Evolutionary conservation across 2,329 filamentous ascomycete species (phyloP), one percentile per base, ranked within the genome.

Genomic region (Chaetothyriales sp.): DNA sequence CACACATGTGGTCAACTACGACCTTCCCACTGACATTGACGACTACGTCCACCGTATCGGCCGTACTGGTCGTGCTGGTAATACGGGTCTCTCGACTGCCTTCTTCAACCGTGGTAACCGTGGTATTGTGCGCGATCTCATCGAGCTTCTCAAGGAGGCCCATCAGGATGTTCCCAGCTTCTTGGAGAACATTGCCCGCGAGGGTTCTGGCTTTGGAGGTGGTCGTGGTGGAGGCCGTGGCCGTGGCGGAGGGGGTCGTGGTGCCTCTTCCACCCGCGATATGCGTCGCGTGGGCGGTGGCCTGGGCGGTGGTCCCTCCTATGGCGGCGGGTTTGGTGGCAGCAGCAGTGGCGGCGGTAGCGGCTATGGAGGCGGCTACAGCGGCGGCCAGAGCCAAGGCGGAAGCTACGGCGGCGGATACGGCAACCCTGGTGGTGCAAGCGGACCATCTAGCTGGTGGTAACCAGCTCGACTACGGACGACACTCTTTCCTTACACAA

Each of bases 41-140:
- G 92, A 96, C 71, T 98, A 98, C 62, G 92, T 98, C 53, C 92
- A 98, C 72, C 86, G 92, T 69, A 98, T 98, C 64, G 92, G 92
- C 83, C 92, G 92, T 90, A 98, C 92, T 59, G 92, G 92, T 66
- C 92, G 92, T 87, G 92, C 92, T 59, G 92, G 92, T 70, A 98
- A 98, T 77, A 96, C 90, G 63, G 92, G 92, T 83, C 83, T 95
- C 60, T 86, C 92, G 5, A 98, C 92, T 61, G 92, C 92, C 51
- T 98, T 98, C 79, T 96, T 98, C 83, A 98, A 98, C 80, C 90
- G 92, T 66, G 90, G 90, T 65, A 98, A 98, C 78, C 87, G 92
- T 63, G 92, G 92, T 72, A 87, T 98, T 61, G 92, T 96, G 58
- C 85, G 92, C 60, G 92, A 96, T 63, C 81, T 98, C 55, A 79